Base-by-base conservation (phyloP, 139 green algal genomes). In the Ettlia oleoabundans region DNA sequence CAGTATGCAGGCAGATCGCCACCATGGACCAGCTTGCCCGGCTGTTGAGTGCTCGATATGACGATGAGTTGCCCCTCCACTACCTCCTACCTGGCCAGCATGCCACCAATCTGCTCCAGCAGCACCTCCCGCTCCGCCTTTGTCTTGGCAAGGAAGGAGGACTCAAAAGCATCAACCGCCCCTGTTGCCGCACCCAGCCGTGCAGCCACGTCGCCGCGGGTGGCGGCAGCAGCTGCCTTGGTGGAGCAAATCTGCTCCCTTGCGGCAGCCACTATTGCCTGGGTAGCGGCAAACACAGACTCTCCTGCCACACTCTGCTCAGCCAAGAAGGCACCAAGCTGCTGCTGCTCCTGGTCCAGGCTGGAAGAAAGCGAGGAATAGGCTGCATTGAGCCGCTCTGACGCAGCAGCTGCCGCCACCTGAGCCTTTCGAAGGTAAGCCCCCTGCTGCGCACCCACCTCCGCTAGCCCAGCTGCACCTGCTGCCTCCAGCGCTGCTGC, bases 91-190 rank as follows among this genome's bases (percentile, higher is more conserved):
- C 65, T 66, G 19, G n/a, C 37, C 58, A 93, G 86, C 77, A 93
- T 53, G 33, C 51, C 64, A 1, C 15, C 43, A 26, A 95, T 82
- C 70, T 90, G 82, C 41, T 71, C 40, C 33, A 80, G 33, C 67
- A 95, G 79, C 33, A 58, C 78, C 8, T 61, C 63, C 71, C 91
- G 84, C 58, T 88, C 86, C 2, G 37, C 32, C 66, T 84, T 40
- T 42, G 81, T 83, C 15, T 76, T 77, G 18, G 55, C 38, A n/a
- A 77, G 79, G 76, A 89, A 86, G 7, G 41, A 40, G 1, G 37
- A 35, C 58, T 86, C 58, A 88, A 76, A 85, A 1, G 83, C 47
- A 2, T 37, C 63, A 0, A 32, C 41, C 18, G 51, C 72, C 8
- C 9, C 37, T 0, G 51, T 55, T n/a, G 87, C 70, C 18, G 40